These are phyloP conservation scores for Fusarium nanum DNA, from an alignment of 2,329 filamentous ascomycete species.

Conservation along the genomic window DNA sequence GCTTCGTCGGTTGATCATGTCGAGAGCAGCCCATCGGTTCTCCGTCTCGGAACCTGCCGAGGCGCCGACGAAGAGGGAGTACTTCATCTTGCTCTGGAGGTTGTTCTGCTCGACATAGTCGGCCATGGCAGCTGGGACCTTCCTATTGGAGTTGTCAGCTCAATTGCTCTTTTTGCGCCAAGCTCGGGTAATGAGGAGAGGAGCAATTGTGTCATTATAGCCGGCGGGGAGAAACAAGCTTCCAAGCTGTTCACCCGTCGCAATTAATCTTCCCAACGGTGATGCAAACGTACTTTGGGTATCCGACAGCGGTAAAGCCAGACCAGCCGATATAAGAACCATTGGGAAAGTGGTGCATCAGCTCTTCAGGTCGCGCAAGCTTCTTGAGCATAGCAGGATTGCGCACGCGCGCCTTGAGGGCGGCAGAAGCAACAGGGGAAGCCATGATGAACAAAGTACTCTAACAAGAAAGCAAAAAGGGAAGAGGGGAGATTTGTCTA, in stretches of 20 bases:
- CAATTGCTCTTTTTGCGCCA: conserved; percentile 20
- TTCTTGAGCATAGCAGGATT: conserved; percentile 84
- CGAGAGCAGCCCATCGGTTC: conserved; percentile 87
- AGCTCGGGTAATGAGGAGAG: conserved; percentile 32
- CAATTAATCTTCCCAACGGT: too few relatives aligned
- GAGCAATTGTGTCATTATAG: conserved; percentile 14
- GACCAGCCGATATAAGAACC: conserved; percentile 91
- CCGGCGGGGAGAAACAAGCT: conserved; percentile 21
- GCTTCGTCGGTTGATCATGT: conserved; percentile 89
- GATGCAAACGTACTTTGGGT: conserved; percentile 71
- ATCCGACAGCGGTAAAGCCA: conserved; percentile 90
- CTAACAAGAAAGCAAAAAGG: conserved; percentile 22
- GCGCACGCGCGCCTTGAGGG: conserved; percentile 79
- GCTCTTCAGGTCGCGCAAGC: conserved; percentile 80
- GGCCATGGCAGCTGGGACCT: conserved; percentile 84
- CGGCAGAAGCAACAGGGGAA: conserved; percentile 71
- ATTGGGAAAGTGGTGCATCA: conserved; percentile 84
- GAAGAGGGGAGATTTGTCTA: conserved; percentile 40
- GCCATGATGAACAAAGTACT: conserved; percentile 56
- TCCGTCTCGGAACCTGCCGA: conserved; percentile 90
- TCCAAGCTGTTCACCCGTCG: too few relatives aligned
- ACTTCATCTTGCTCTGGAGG: conserved; percentile 85
- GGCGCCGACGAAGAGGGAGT: conserved; percentile 90
- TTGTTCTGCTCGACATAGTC: conserved; percentile 90
- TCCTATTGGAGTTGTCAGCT: conserved; percentile 61